Evolutionary conservation across 2,329 filamentous ascomycete genomes (phyloP).

Genomic region (Alternaria infectoria): DNA sequence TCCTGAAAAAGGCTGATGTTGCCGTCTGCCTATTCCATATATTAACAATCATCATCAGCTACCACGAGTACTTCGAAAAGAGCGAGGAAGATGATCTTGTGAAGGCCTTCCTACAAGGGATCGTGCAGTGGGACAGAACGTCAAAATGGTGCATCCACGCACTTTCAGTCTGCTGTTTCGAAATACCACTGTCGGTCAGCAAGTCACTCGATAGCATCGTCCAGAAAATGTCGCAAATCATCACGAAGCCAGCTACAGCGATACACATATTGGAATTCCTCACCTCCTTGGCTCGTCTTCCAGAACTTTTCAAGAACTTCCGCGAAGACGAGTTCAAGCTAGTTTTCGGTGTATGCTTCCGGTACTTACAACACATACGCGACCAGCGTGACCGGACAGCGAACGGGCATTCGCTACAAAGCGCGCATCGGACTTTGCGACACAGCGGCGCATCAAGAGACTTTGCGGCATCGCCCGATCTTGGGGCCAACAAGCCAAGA

Average conservation of each 20-base stretch:
- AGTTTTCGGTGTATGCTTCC: slow-evolving; percentile 93
- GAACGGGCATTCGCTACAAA: slow-evolving; percentile 41
- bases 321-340: slow-evolving; percentile 90
- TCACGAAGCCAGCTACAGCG: slow-evolving; percentile 89
- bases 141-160: slow-evolving; percentile 95
- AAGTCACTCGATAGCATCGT: slow-evolving; percentile 86
- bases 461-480: slow-evolving; percentile 34
- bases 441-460: slow-evolving; percentile 55
- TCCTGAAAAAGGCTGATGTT: slow-evolving; percentile 85
- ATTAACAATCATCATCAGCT: slow-evolving; percentile 86
- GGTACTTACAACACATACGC: slow-evolving; percentile 87
- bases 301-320: slow-evolving; percentile 85
- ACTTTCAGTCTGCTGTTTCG: slow-evolving; percentile 91
- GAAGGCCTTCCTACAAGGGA: slow-evolving; percentile 82
- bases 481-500: slow-evolving; percentile 48
- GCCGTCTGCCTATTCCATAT: slow-evolving; percentile 87
- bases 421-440: slow-evolving; percentile 46
- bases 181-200: slow-evolving; percentile 84
- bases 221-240: slow-evolving; percentile 93
- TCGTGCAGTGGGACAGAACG: slow-evolving; percentile 82
- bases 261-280: slow-evolving; percentile 96
- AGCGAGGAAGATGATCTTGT: slow-evolving; percentile 89
- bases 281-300: slow-evolving; percentile 83
- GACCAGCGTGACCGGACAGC: slow-evolving; percentile 59
- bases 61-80: slow-evolving; percentile 83